Conservation (phyloP, 352 stramenopile species). For the Phytophthora megakarya region DNA sequence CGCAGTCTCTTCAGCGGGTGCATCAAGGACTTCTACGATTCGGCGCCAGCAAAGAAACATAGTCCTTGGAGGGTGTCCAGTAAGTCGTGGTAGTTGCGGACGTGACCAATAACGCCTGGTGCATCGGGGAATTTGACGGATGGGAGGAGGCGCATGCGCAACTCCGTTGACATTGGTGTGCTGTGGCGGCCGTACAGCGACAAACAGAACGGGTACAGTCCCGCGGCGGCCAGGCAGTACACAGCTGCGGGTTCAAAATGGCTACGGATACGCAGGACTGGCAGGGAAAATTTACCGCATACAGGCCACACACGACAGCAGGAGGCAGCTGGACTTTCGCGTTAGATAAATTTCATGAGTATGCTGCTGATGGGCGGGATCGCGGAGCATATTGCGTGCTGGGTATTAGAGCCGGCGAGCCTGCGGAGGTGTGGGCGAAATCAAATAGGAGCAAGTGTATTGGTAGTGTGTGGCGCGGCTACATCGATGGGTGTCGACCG, state of each 20-base stretch:
- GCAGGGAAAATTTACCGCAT: background rate
- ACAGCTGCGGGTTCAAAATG: background rate
- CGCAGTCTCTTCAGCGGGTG: background rate
- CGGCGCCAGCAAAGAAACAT: background rate
- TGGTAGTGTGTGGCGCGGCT: too few species aligned
- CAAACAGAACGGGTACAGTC: background rate
- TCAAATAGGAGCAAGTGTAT: too few species aligned
- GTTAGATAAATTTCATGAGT: slow-evolving; percentile 3
- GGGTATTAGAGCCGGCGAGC: too few species aligned
- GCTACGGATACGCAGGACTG: background rate
- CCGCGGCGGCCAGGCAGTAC: background rate
- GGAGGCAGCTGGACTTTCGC: background rate
- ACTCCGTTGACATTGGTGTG: background rate
- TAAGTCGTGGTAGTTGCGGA: background rate
- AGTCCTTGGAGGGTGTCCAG: background rate
- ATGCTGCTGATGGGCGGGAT: too few species aligned
- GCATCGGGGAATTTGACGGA: background rate
- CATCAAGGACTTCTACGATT: background rate
- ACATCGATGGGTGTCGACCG: too few species aligned
- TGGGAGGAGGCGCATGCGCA: background rate
- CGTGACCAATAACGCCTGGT: too few species aligned
- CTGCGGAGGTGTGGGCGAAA: background rate
- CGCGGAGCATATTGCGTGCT: too few species aligned
- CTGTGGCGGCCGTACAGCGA: background rate
- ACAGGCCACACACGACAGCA: background rate